These are phyloP conservation scores for Stephania yunnanensis DNA, from an alignment of 164 flowering plant species.

Conservation along the genomic window DNA sequence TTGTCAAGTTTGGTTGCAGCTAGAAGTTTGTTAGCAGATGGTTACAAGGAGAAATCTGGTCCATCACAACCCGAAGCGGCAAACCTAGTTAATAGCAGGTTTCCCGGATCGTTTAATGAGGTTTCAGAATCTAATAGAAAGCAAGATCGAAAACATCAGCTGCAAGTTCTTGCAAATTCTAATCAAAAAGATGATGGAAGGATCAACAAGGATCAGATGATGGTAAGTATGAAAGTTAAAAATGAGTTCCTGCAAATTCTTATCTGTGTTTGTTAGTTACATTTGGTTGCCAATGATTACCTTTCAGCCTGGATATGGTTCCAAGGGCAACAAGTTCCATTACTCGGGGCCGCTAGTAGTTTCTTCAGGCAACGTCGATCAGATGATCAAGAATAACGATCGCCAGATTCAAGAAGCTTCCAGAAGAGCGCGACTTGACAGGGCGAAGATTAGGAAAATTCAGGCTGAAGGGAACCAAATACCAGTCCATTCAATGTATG, in stretches of 20 bases:
- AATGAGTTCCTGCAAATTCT: background rate
- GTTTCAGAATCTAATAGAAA: slow-evolving; percentile 40
- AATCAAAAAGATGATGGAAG: slow-evolving; percentile 53
- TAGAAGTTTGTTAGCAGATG: slow-evolving; percentile 58
- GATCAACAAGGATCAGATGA: slow-evolving; percentile 49
- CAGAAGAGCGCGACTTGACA: slow-evolving; percentile 79
- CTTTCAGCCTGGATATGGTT: slow-evolving; percentile 71
- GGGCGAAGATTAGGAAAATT: slow-evolving; percentile 51
- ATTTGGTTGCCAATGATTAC: background rate
- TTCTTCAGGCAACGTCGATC: slow-evolving; percentile 79
- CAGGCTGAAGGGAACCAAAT: slow-evolving; percentile 49
- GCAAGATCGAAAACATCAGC: slow-evolving; percentile 39
- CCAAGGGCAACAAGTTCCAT: slow-evolving; percentile 82
- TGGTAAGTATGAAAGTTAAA: slow-evolving; percentile 40
- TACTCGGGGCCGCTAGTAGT: slow-evolving; percentile 87
- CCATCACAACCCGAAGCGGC: slow-evolving; percentile 43
- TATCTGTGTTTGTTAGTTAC: background rate
- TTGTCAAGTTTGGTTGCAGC: slow-evolving; percentile 62
- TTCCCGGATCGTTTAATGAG: slow-evolving; percentile 68
- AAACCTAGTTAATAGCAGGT: slow-evolving; percentile 42
- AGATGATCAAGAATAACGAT: slow-evolving; percentile 88
- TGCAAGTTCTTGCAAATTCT: slow-evolving; percentile 26
- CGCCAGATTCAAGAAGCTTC: slow-evolving; percentile 92
- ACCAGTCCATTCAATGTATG: slow-evolving; percentile 41
- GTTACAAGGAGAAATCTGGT: slow-evolving; percentile 43